Conservation (phyloP, 2,329 filamentous ascomycete species). For the Ophiostoma novo-ulmi region DNA sequence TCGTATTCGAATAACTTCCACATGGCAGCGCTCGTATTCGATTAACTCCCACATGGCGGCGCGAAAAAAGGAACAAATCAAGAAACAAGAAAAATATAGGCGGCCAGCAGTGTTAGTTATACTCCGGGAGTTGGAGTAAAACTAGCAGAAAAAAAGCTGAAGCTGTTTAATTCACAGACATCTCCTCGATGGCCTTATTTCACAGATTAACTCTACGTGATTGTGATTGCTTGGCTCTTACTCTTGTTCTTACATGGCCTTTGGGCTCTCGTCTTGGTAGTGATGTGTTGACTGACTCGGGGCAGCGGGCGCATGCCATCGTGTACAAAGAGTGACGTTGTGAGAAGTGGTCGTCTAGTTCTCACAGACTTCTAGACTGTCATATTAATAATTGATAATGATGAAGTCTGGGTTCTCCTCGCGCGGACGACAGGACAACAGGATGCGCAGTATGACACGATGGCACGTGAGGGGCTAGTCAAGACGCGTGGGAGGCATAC, state of each 20-base stretch:
- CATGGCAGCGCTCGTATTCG: neutral
- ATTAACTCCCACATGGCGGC: neutral
- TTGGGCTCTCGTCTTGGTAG: neutral
- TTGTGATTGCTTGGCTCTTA: neutral
- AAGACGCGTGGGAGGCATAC: slow-evolving; percentile 9
- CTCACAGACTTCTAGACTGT: too few species aligned
- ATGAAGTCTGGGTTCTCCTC: neutral
- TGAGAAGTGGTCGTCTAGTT: too few species aligned
- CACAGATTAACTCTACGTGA: neutral
- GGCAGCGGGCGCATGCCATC: too few species aligned
- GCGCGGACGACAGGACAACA: neutral
- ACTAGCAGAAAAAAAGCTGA: neutral
- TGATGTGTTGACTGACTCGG: too few species aligned
- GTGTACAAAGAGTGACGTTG: too few species aligned
- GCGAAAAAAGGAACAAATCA: neutral
- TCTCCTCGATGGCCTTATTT: too few species aligned
- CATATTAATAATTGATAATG: neutral
- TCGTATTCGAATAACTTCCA: neutral
- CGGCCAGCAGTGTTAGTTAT: neutral
- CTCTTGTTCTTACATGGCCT: too few species aligned
- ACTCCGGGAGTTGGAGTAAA: neutral
- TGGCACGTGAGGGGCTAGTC: neutral
- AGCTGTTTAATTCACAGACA: neutral
- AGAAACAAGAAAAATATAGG: neutral
- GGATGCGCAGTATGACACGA: neutral